Evolutionary conservation across 768 basidiomycete species (phyloP), one percentile per base, ranked within the genome.

Genomic region (Tricholoma furcatifolium): DNA sequence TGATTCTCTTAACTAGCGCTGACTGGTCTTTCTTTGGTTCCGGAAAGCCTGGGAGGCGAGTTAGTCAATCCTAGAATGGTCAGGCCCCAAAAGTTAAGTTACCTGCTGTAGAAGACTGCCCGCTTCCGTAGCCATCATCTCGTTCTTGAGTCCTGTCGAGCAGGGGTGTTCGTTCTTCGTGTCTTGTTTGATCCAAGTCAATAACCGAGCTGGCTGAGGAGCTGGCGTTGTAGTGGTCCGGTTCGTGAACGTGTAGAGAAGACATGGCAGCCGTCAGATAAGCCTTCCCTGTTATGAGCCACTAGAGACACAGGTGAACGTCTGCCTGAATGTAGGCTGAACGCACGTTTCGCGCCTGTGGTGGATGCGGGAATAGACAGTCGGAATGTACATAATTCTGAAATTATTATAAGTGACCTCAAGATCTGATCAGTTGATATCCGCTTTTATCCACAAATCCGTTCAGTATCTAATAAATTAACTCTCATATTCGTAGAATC

Each of bases 401-500:
- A 27, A 27, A 27, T 27, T 27, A 27, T 27, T 4, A n/a, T n/a
- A 27, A 27, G 7, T 27, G 27, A 27, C 27, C 27, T 27, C 27
- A 27, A 27, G 27, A 27, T 27, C 27, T 4, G 27, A 27, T 27
- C 27, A 7, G 46, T 11, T 20, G 34, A 6, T 36, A 20, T 36
- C 21, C 32, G 38, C 12, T 47, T 11, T 10, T 12, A 23, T 47
- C 35, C 14, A 15, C 20, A 6, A 14, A 2, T 10, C 20, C 11
- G 14, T 11, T 23, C 21, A 15, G 4, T 20, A 39, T 47, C 21
- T 8, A 43, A 12, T 40, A 43, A 31, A 49, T 51, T 52, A 68
- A 48, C 62, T 59, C 38, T 67, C 62, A 62, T 97, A 97, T 57
- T 95, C 92, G 63, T 97, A 98, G 69, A 98, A 98, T 15, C 95